These are phyloP conservation scores for Blastobotrys raffinosifermentans DNA, from an alignment of 1,139 yeast species.

Conservation along the genomic window DNA sequence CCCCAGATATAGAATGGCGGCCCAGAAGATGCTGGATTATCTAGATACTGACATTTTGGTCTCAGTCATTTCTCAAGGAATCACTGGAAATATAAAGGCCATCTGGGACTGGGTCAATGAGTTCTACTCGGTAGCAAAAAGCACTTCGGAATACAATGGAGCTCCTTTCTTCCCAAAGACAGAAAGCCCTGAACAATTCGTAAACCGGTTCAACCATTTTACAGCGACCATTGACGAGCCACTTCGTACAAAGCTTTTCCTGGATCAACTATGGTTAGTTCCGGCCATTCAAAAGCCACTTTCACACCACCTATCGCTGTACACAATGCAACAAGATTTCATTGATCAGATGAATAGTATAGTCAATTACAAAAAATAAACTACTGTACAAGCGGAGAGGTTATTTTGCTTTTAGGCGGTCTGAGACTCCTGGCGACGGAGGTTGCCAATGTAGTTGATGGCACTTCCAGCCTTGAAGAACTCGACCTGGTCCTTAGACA, in stretches of 20 bases:
- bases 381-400: background rate
- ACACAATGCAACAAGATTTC: background rate
- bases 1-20: background rate
- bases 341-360: background rate
- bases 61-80: background rate
- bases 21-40: slow-evolving; percentile 1
- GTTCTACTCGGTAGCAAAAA: background rate
- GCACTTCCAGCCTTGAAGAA: slow-evolving; percentile 98
- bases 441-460: slow-evolving; percentile 79
- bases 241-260: background rate
- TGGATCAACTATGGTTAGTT: background rate
- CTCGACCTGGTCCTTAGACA: slow-evolving; percentile 93
- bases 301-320: background rate
- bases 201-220: slow-evolving; percentile 1
- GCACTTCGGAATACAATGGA: background rate
- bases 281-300: background rate
- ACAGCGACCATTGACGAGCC: background rate
- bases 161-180: background rate
- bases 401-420: background rate
- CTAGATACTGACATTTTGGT: background rate
- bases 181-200: background rate
- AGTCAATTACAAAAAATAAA: too few relatives aligned
- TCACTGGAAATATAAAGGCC: slow-evolving; percentile 3
- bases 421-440: slow-evolving; percentile 6
- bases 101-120: slow-evolving; percentile 3